These are phyloP conservation scores for Aspergillus caelatus DNA, from an alignment of 2,329 filamentous ascomycete species.

Conservation along the genomic window DNA sequence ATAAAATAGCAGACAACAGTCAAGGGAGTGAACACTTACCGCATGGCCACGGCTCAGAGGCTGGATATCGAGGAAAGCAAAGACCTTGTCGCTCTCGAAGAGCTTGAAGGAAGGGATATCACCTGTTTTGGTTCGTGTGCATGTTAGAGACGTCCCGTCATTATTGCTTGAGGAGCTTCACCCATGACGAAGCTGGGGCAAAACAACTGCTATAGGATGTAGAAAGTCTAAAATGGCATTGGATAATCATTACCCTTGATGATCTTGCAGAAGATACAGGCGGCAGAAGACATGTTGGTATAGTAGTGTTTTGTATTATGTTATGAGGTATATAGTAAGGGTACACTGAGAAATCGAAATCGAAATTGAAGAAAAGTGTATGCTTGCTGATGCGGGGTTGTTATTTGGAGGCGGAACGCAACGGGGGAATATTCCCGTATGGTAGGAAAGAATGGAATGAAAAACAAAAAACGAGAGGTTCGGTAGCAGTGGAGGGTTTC, in stretches of 20 bases:
- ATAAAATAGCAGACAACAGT: background rate
- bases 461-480: constrained; percentile 13
- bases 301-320: background rate
- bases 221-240: background rate
- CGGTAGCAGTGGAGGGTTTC: constrained; percentile 21
- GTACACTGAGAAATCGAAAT: background rate
- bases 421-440: background rate
- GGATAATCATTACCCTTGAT: constrained; percentile 71
- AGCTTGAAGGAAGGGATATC: constrained; percentile 97
- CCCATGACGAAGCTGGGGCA: background rate
- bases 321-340: background rate
- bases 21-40: constrained; percentile 55
- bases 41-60: constrained; percentile 87
- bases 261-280: constrained; percentile 98
- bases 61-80: constrained; percentile 95
- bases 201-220: background rate
- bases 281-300: constrained; percentile 47
- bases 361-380: constrained; percentile 14
- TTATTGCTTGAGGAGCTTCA: background rate
- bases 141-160: constrained; percentile 9
- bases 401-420: constrained; percentile 12
- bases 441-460: background rate
- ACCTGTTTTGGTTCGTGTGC: constrained; percentile 55
- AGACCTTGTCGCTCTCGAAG: constrained; percentile 88
- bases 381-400: constrained; percentile 21